Percentiles rank a stretch among this genome's conserved stretches.
These are phyloP conservation scores for Pseudogymnoascus sp. DNA, from an alignment of 2,329 filamentous ascomycete species.

Conservation along the genomic window DNA sequence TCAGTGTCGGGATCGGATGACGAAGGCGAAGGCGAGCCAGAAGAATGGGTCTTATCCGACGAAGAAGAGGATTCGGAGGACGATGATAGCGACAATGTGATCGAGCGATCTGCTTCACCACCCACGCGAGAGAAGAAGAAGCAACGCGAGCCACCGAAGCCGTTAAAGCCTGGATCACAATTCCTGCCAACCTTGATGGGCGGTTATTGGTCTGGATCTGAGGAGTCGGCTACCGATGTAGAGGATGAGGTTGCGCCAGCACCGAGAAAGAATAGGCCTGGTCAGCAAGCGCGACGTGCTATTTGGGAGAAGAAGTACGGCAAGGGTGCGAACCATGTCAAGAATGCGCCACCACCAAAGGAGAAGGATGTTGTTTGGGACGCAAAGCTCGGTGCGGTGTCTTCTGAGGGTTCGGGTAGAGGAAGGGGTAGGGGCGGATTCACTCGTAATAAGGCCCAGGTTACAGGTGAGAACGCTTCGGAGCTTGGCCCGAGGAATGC, in stretches of 20 bases:
- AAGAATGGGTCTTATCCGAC: not conserved
- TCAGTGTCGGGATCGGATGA: constrained; percentile 10
- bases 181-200: constrained; percentile 73
- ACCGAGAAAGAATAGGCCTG: constrained; percentile 64
- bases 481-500: constrained; percentile 22
- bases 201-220: constrained; percentile 72
- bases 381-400: constrained; percentile 44
- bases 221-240: constrained; percentile 57
- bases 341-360: constrained; percentile 18
- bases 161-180: constrained; percentile 36
- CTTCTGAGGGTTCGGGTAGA: constrained; percentile 7
- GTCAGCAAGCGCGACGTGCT: constrained; percentile 69
- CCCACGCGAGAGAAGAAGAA: constrained; percentile 20
- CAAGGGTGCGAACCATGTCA: constrained; percentile 45
- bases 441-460: constrained; percentile 12
- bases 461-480: constrained; percentile 25
- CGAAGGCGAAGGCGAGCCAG: constrained; percentile 13
- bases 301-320: constrained; percentile 79
- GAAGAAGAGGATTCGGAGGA: constrained; percentile 12
- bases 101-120: constrained; percentile 10
- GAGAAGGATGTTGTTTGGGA: constrained; percentile 51
- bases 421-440: constrained; percentile 13
- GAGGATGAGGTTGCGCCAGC: constrained; percentile 48
- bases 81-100: constrained; percentile 15
- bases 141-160: constrained; percentile 13